Conservation (phyloP, 1,284 basidiomycete genomes). For the Pseudozyma hubeiensis region DNA sequence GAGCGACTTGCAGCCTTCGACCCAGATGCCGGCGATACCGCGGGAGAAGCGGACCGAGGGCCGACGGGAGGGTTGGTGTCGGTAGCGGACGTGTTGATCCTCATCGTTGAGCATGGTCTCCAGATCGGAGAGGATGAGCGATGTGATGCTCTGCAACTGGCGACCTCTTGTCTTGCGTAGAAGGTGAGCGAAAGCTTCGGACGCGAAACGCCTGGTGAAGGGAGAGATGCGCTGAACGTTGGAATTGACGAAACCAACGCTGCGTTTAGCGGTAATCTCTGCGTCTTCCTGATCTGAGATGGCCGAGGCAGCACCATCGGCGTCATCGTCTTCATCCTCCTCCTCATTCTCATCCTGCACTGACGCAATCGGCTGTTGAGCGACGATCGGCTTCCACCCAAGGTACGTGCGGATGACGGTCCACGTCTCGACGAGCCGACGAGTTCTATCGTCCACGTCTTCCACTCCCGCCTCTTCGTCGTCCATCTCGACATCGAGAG, state of each 20-base stretch:
- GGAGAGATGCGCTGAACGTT: slow-evolving; percentile 44
- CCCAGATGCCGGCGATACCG: slow-evolving; percentile 65
- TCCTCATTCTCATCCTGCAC: slow-evolving; percentile 14
- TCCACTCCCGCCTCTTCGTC: slow-evolving; percentile 36
- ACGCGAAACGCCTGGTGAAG: slow-evolving; percentile 64
- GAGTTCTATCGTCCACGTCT: slow-evolving; percentile 40
- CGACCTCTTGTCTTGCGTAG: slow-evolving; percentile 58
- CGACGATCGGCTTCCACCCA: slow-evolving; percentile 44
- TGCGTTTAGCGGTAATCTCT: neutral
- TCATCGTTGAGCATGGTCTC: slow-evolving; percentile 48
- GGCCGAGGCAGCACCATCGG: neutral
- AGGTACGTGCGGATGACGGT: slow-evolving; percentile 55
- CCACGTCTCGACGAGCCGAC: slow-evolving; percentile 54
- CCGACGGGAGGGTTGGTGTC: slow-evolving; percentile 26
- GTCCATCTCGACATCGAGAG: slow-evolving; percentile 13
- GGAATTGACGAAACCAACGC: slow-evolving; percentile 28
- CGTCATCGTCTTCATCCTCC: neutral
- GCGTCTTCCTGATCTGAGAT: slow-evolving; percentile 4
- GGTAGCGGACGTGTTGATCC: slow-evolving; percentile 24
- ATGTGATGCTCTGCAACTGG: slow-evolving; percentile 50
- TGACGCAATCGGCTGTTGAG: slow-evolving; percentile 6
- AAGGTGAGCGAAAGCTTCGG: slow-evolving; percentile 66
- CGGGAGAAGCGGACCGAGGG: slow-evolving; percentile 46
- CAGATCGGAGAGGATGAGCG: slow-evolving; percentile 54
- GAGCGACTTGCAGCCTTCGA: slow-evolving; percentile 63